phyloP scores from a whole-genome alignment of 108 stramenopile genomes.

The Discostella pseudostelligera region DNA sequence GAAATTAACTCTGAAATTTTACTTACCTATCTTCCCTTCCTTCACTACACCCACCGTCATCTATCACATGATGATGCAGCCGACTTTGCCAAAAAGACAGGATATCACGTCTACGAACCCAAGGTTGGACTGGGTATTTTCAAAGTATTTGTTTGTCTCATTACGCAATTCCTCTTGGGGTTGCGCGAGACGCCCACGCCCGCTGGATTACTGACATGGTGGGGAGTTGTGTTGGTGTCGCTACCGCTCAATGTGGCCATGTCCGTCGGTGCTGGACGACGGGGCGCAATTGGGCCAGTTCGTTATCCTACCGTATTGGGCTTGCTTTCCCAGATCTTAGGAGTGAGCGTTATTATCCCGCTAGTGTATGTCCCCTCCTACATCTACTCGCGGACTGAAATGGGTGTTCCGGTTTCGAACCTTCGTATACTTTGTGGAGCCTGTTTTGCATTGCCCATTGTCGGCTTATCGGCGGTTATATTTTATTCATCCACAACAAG shows the following conservation, averaged over 20 bases:
- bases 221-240: conserved; percentile 14
- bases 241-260: conserved; percentile 23
- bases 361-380: conserved; percentile 48
- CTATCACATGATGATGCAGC: background rate
- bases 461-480: conserved; percentile 17
- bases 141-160: conserved; percentile 38
- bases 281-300: conserved; percentile 23
- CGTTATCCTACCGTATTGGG: conserved; percentile 35
- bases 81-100: conserved; percentile 17
- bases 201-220: conserved; percentile 34
- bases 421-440: background rate
- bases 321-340: conserved; percentile 44
- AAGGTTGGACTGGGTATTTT: conserved; percentile 30
- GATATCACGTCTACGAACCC: conserved; percentile 38
- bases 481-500: conserved; percentile 21
- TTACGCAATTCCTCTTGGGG: conserved; percentile 48
- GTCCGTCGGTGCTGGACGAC: conserved; percentile 32
- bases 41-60: background rate
- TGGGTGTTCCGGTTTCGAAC: conserved; percentile 11
- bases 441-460: conserved; percentile 4
- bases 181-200: conserved; percentile 23
- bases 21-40: too few relatives aligned
- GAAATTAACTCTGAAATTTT: too few relatives aligned
- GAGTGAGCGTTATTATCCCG: conserved; percentile 48
- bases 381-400: conserved; percentile 14